phyloP scores from a whole-genome alignment of 768 basidiomycete genomes.

The Suillus subaureus region DNA sequence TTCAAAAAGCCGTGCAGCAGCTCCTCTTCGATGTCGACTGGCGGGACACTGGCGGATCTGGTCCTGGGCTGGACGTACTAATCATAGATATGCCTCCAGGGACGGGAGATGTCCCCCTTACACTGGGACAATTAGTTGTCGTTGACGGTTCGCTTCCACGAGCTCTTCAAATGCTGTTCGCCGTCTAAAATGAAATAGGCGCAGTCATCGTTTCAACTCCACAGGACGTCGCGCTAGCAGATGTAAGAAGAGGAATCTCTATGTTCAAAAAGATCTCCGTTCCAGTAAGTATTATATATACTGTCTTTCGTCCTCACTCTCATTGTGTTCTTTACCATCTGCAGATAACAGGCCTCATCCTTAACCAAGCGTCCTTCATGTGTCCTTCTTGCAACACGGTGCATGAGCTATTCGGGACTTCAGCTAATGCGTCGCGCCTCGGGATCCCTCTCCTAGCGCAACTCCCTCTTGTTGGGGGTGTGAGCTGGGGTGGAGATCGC shows the following conservation, averaged over 20 bases:
- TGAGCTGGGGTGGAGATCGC: slow-evolving; percentile 72
- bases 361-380: slow-evolving; percentile 86
- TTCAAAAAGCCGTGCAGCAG: slow-evolving; percentile 97
- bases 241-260: slow-evolving; percentile 89
- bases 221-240: slow-evolving; percentile 89
- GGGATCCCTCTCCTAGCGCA: slow-evolving; percentile 72
- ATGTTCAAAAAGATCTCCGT: slow-evolving; percentile 91
- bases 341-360: slow-evolving; percentile 83
- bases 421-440: slow-evolving; percentile 58
- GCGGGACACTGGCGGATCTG: slow-evolving; percentile 39
- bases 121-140: slow-evolving; percentile 82
- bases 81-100: slow-evolving; percentile 97
- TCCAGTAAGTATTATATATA: slow-evolving; percentile 55
- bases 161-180: background rate
- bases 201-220: slow-evolving; percentile 95
- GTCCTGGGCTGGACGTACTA: slow-evolving; percentile 72
- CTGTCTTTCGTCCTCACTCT: slow-evolving; percentile 7
- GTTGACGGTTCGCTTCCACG: slow-evolving; percentile 67
- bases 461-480: slow-evolving; percentile 75
- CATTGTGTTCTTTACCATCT: background rate
- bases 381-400: slow-evolving; percentile 70
- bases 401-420: slow-evolving; percentile 72
- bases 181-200: slow-evolving; percentile 47
- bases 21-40: slow-evolving; percentile 96
- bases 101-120: slow-evolving; percentile 94